These are phyloP conservation scores for Coemansia sp. DNA, from an alignment of 192 early-diverging fungal genomes.

Conservation along the genomic window DNA sequence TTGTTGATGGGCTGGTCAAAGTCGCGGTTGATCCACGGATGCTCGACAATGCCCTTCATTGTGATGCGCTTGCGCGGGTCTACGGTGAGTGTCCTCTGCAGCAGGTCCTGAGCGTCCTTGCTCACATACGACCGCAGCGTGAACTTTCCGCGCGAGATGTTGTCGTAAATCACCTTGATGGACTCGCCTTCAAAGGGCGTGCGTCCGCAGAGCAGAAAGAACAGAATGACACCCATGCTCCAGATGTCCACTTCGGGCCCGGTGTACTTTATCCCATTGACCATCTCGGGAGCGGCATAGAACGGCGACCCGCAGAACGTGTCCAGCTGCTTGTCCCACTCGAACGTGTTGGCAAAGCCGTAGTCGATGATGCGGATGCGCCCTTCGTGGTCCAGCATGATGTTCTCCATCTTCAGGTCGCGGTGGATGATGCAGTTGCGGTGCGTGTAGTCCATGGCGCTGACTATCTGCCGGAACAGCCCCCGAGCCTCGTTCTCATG, in stretches of 20 bases:
- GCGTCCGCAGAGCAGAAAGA: slow-evolving; percentile 80
- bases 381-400: slow-evolving; percentile 70
- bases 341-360: slow-evolving; percentile 76
- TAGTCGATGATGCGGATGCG: slow-evolving; percentile 87
- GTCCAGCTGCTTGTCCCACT: slow-evolving; percentile 51
- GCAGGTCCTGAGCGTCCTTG: slow-evolving; percentile 59
- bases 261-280: slow-evolving; percentile 74
- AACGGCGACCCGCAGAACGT: slow-evolving; percentile 68
- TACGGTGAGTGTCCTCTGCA: slow-evolving; percentile 70
- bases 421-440: slow-evolving; percentile 68
- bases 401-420: slow-evolving; percentile 86
- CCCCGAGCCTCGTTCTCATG: slow-evolving; percentile 81
- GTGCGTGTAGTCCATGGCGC: slow-evolving; percentile 71
- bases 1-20: slow-evolving; percentile 61
- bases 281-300: slow-evolving; percentile 84
- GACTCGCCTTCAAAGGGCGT: slow-evolving; percentile 85
- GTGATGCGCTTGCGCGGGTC: slow-evolving; percentile 67
- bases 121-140: slow-evolving; percentile 58
- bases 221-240: slow-evolving; percentile 83
- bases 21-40: slow-evolving; percentile 77
- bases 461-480: slow-evolving; percentile 81
- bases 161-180: slow-evolving; percentile 79
- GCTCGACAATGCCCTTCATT: slow-evolving; percentile 64
- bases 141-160: slow-evolving; percentile 71
- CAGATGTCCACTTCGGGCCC: slow-evolving; percentile 90